Evolutionary conservation across 352 stramenopile species (phyloP).

Genomic region (Globisporangium parvum): DNA sequence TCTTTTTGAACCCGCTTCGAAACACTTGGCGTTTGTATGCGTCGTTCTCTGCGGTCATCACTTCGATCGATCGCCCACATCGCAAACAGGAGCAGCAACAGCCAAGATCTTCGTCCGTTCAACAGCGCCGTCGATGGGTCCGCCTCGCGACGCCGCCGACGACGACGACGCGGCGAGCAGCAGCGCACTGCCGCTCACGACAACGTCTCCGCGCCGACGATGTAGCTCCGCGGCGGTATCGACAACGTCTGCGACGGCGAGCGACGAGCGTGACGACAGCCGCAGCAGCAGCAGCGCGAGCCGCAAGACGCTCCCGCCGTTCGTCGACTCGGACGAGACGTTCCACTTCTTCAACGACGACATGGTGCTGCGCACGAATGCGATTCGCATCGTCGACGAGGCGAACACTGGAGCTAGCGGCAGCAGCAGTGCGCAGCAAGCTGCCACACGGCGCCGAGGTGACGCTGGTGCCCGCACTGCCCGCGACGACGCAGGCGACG

Average conservation of each 20-base stretch:
- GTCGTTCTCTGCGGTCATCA: too few relatives aligned
- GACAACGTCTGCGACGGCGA: not conserved
- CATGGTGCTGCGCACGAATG: constrained; percentile 58
- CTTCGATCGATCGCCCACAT: too few relatives aligned
- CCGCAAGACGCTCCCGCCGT: constrained; percentile 11
- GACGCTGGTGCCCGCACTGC: not conserved
- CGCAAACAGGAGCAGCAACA: too few relatives aligned
- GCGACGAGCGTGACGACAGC: constrained; percentile 9
- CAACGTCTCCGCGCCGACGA: constrained; percentile 3
- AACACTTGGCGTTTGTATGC: too few relatives aligned
- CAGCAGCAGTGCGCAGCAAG: constrained; percentile 14
- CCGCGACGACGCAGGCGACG: constrained; percentile 2
- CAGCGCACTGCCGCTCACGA: not conserved
- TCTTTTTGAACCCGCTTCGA: too few relatives aligned
- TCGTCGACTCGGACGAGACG: constrained; percentile 53
- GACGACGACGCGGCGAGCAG: too few relatives aligned
- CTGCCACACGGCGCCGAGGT: constrained; percentile 7
- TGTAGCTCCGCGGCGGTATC: constrained; percentile 4
- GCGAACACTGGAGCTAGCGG: constrained; percentile 7
- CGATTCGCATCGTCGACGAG: constrained; percentile 32
- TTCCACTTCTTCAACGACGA: constrained; percentile 65
- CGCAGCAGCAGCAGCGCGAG: not conserved
- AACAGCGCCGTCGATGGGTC: too few relatives aligned
- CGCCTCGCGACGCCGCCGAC: too few relatives aligned
- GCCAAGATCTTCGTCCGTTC: too few relatives aligned